These are phyloP conservation scores for Hypoxylon sp. DNA, from an alignment of 2,329 filamentous ascomycete species.

Conservation along the genomic window DNA sequence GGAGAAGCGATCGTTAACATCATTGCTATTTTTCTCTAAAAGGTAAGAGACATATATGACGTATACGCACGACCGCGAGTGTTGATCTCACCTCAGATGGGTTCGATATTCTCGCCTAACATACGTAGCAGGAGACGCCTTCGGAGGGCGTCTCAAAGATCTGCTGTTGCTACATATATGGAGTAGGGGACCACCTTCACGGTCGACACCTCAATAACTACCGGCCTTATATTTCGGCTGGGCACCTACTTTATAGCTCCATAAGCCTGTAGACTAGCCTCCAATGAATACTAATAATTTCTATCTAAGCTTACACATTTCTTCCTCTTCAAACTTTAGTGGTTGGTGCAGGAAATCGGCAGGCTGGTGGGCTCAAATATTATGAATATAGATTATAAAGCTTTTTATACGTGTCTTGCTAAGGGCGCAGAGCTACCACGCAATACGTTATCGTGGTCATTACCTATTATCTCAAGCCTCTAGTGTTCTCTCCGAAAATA, in stretches of 20 bases:
- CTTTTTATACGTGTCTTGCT: neutral
- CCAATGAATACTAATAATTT: neutral
- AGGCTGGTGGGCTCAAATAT: neutral
- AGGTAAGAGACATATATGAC: neutral
- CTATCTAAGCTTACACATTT: neutral
- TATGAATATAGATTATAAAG: neutral
- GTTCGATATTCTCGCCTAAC: neutral
- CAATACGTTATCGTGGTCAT: constrained; percentile 5
- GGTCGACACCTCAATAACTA: no score
- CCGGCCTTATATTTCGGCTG: neutral
- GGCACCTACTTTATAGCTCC: neutral
- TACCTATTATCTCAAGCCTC: neutral
- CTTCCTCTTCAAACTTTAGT: neutral
- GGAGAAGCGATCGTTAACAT: neutral
- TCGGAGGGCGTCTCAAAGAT: no score
- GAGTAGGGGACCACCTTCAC: no score
- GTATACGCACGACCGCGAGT: neutral
- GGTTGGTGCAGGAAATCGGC: neutral
- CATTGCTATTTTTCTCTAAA: neutral
- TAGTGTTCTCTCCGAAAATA: neutral
- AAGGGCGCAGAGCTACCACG: constrained; percentile 22
- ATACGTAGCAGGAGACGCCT: neutral
- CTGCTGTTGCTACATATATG: no score
- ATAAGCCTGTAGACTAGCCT: neutral
- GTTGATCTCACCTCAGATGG: neutral